Evolutionary conservation across 495 filamentous ascomycete genomes (phyloP).

Genomic region (Rhizodiscina lignyota): DNA sequence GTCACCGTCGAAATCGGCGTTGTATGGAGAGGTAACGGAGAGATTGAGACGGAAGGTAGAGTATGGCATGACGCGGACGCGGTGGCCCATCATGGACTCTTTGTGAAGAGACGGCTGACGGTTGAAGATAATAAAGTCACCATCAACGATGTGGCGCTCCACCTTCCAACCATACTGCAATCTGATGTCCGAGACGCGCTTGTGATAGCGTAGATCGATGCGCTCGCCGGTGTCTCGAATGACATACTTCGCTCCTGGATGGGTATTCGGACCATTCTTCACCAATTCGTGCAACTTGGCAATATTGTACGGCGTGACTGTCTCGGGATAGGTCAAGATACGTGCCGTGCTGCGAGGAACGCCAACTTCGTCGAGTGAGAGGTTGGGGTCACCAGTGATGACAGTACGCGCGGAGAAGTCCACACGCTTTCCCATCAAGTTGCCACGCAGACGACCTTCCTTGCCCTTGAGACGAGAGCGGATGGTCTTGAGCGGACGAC

Average conservation of each 20-base stretch:
- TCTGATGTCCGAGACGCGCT: constrained; percentile 61
- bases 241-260: constrained; percentile 90
- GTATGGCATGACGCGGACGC: constrained; percentile 94
- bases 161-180: constrained; percentile 97
- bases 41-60: constrained; percentile 95
- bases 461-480: constrained; percentile 95
- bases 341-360: constrained; percentile 79
- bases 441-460: constrained; percentile 90
- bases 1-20: constrained; percentile 98
- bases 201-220: constrained; percentile 85
- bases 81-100: constrained; percentile 99
- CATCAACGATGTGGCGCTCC: constrained; percentile 86
- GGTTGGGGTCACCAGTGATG: constrained; percentile 93
- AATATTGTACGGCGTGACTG: constrained; percentile 96
- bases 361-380: constrained; percentile 91
- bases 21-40: constrained; percentile 96
- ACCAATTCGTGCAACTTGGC: constrained; percentile 76
- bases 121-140: constrained; percentile 98
- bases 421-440: constrained; percentile 98
- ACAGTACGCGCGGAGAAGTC: constrained; percentile 99
- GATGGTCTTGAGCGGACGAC: constrained; percentile 88
- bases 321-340: constrained; percentile 89
- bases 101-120: constrained; percentile 98
- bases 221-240: constrained; percentile 81
- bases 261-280: constrained; percentile 80